Evolutionary conservation across 768 basidiomycete genomes (phyloP), one percentile per base, ranked within the genome.

Genomic region (Leucosporidium scottii): DNA sequence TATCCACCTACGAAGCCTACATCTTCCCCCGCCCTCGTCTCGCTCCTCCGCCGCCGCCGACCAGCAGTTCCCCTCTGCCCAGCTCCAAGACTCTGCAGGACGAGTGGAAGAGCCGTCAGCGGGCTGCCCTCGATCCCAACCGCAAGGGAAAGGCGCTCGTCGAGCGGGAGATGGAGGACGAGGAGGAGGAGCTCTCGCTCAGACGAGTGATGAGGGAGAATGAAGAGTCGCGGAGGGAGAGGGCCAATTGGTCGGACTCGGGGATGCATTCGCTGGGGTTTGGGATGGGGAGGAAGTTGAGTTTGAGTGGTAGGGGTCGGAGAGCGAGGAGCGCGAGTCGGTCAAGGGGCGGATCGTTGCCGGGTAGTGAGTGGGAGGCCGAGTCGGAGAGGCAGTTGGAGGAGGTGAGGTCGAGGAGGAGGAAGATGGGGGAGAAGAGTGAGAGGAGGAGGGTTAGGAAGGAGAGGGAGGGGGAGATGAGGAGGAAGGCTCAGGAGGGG

Each of bases 201-300:
- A 51, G 62, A 23, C 58, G 70, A 1, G 66, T 71, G 10, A 18
- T 71, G 44, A 58, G 57, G 53, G 70, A 71, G 61, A 68, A 56
- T 39, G 55, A 65, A 17, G 65, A 53, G 25, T 63, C 58, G 1
- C 44, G 59, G 31, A 49, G 44, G 4, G 69, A 70, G 49, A 57
- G 69, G 1, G 65, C 59, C 1, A 59, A 34, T 0, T 66, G 69
- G 69, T 60, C 58, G 28, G 69, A 70, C 39, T 66, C 64, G 49
- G 65, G 65, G 6, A 53, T 59, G 13, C 57, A 57, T 12, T 28
- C 65, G 20, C 34, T 70, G 34, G 69, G 61, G 8, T 39, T 60
- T 12, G 39, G 39, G 39, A 44, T 44, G 39, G 39, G 39, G 39
- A 44, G 39, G 39, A 44, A 44, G 15, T 44, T 44, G 39, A 44